phyloP scores from a whole-genome alignment of 164 flowering plant species.

The Kingdonia uniflora region DNA sequence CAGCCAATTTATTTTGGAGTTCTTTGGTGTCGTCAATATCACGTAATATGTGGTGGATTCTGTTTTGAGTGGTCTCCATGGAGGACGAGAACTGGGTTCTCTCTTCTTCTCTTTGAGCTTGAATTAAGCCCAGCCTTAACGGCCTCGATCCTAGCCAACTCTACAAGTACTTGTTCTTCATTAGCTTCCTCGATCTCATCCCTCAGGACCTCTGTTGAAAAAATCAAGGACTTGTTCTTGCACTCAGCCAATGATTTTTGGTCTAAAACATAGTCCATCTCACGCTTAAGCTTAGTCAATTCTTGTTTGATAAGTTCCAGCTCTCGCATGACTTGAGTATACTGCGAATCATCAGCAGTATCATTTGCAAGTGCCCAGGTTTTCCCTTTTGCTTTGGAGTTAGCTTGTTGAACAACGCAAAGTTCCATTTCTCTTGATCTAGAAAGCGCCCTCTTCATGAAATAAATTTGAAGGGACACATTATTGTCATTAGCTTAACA shows the following conservation, averaged over 20 bases:
- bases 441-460: conserved; percentile 22
- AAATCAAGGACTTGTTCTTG: conserved; percentile 25
- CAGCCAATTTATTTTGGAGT: conserved; percentile 35
- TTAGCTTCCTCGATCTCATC: conserved; percentile 58
- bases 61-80: conserved; percentile 33
- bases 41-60: conserved; percentile 24
- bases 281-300: conserved; percentile 55
- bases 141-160: conserved; percentile 81
- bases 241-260: conserved; percentile 45
- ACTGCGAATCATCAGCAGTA: conserved; percentile 10
- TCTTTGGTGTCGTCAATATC: conserved; percentile 41
- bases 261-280: conserved; percentile 43
- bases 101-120: conserved; percentile 45
- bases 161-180: conserved; percentile 83
- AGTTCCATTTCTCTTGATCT: conserved; percentile 30
- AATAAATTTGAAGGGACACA: neutral
- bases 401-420: conserved; percentile 16
- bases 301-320: conserved; percentile 54
- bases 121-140: conserved; percentile 37
- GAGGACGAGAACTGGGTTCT: conserved; percentile 21
- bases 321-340: conserved; percentile 48
- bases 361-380: conserved; percentile 7
- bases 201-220: conserved; percentile 30
- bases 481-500: neutral
- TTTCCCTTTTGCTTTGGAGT: conserved; percentile 13